Evolutionary conservation across 2,329 filamentous ascomycete species (phyloP), one percentile per base, ranked within the genome.

Genomic region (Aspergillus tanneri): DNA sequence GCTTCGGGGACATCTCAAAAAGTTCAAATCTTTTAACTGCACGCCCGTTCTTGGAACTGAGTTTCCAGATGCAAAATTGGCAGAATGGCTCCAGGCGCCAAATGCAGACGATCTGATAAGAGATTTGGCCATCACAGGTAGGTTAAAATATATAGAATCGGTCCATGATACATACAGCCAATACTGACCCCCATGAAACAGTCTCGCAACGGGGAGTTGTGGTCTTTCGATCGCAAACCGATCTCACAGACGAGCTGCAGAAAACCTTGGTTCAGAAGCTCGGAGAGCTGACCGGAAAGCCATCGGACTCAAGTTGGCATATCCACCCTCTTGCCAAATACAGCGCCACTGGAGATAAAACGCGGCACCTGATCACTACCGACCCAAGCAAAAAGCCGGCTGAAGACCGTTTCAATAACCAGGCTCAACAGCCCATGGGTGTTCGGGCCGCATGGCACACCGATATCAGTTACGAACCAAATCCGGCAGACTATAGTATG

Each of bases 131-230:
- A 56, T 68, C 23, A 70, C 65, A 2, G 55, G 67, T 69, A 27
- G 45, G 49, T 32, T 22, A 12, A 30, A 14, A 14, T 25, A 27
- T 24, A 27, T 19, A 25, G 2, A 32, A 14, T 14, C n/a, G 6
- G 12, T 4, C 11, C 12, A 32, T 22, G 16, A 35, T 14, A 3
- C 24, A 12, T 10, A 5, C 8, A 39, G 2, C 4, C n/a, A 11
- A 3, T 18, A 9, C 1, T 21, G 5, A 14, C 32, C 10, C 24
- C 32, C 9, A 24, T 1, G 4, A 16, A 22, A 5, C 35, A 77
- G 77, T 80, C 40, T 79, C 76, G 2, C 72, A 77, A 51, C 70
- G 77, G 5, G 77, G 77, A 1, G 77, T 81, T 0, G 73, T 79
- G 14, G 80, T 80, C 64, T 79, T 80, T 65, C 74, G 77, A 37